Evolutionary conservation across 192 early-diverging fungal species (phyloP), one percentile per base, ranked within the genome.

Genomic region (Phycomyces blakesleeanus): DNA sequence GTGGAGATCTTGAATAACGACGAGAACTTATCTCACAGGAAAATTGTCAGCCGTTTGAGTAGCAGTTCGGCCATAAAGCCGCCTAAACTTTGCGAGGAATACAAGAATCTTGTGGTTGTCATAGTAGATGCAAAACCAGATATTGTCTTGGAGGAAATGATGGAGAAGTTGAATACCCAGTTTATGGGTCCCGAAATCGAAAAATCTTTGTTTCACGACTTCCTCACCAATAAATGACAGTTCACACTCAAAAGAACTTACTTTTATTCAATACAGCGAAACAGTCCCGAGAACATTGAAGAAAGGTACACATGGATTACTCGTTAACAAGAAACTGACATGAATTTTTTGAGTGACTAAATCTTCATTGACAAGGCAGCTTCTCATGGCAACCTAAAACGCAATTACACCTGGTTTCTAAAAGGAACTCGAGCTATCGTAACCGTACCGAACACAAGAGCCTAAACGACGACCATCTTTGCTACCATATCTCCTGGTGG

Each of bases 361-460:
- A 49, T 52, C 2, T 59, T 66, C 24, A 56, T 66, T 51, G 64
- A 66, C 20, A 55, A 66, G 40, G 41, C 64, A 22, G 64, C 42
- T 8, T 66, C 51, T 38, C 8, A 64, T 64, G 53, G 39, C 38
- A 63, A 63, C n/a, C 52, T 63, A 34, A 63, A 52, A 34, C 22
- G 54, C 37, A 57, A 25, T 37, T 29, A 22, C 4, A 42, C 18
- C 5, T 57, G 41, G 54, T 41, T 41, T 20, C 11, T 29, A 38
- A 64, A 57, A 38, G 44, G 42, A 1, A 29, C 22, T 29, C 24
- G 40, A 10, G 26, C 63, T 37, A n/a, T 51, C 11, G 55, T 55
- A 11, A 65, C 25, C 9, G 29, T 27, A 27, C 63, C 63, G 15
- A 49, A 47, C 27, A 51, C 44, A 22, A 25, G 41, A n/a, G 26